Evolutionary conservation across 345 rosid genomes (phyloP).

Genomic region (Excoecaria cochinchinensis): DNA sequence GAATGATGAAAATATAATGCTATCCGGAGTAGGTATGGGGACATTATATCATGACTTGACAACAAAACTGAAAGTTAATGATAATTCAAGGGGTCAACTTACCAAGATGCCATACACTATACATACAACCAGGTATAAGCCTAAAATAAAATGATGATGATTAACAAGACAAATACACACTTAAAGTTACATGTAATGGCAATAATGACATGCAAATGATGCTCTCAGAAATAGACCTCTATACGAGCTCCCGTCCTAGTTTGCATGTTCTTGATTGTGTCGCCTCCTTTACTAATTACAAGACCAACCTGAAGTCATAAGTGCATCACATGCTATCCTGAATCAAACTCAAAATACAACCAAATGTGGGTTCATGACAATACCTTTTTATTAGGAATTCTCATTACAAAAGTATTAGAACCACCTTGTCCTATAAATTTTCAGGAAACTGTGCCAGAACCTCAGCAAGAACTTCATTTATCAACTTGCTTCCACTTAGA

Average conservation of each 20-base stretch:
- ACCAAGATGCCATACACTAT: background rate
- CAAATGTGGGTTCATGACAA: conserved; percentile 10
- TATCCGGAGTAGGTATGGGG: background rate
- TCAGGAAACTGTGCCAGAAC: conserved; percentile 70
- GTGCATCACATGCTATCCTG: conserved; percentile 24
- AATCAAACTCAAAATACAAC: conserved; percentile 14
- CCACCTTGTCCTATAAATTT: conserved; percentile 76
- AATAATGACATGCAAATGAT: background rate
- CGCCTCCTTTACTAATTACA: conserved; percentile 99
- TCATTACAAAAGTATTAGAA: conserved; percentile 72
- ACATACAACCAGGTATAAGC: too few species aligned
- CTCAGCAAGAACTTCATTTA: too few species aligned
- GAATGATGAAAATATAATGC: background rate
- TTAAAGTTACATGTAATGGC: background rate
- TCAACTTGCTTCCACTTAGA: too few species aligned
- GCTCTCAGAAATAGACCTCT: conserved; percentile 53
- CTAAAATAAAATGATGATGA: background rate
- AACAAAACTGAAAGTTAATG: background rate
- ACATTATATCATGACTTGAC: background rate
- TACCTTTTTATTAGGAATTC: conserved; percentile 89
- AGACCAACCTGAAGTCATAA: conserved; percentile 78
- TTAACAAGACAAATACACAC: background rate
- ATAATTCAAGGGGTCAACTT: background rate
- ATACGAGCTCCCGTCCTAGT: conserved; percentile 90
- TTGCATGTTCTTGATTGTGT: conserved; percentile 96